Percentiles rank a stretch among this genome's conserved stretches.
Evolutionary conservation across 1,284 basidiomycete genomes (phyloP).

Genomic region (Farysia itapuensis): DNA sequence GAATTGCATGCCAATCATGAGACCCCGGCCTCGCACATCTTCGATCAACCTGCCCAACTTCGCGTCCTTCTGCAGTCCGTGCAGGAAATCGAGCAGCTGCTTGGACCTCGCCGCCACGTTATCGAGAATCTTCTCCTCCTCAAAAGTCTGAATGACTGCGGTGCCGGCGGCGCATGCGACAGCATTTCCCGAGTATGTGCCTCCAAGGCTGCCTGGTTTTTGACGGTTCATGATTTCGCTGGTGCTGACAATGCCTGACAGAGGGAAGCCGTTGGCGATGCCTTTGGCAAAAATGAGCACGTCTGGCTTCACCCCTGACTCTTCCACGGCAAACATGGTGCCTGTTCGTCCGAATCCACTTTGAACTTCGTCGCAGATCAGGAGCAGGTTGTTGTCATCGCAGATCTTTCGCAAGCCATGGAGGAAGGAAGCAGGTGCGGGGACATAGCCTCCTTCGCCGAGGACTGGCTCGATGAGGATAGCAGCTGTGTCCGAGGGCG

Average conservation of each 20-base stretch:
- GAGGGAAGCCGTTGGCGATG: constrained; percentile 88
- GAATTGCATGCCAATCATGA: constrained; percentile 58
- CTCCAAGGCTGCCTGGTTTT: constrained; percentile 76
- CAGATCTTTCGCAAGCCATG: constrained; percentile 78
- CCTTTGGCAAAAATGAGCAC: constrained; percentile 91
- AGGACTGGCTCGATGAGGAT: constrained; percentile 89
- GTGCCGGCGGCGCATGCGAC: constrained; percentile 51
- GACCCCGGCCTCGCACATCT: constrained; percentile 50
- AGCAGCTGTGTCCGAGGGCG: constrained; percentile 83
- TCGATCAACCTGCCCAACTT: constrained; percentile 47
- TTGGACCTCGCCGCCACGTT: constrained; percentile 48
- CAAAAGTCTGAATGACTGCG: constrained; percentile 48
- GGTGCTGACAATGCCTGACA: constrained; percentile 79
- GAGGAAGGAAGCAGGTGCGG: constrained; percentile 79
- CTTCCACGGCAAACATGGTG: constrained; percentile 70
- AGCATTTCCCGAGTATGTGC: constrained; percentile 56
- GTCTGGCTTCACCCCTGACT: constrained; percentile 77
- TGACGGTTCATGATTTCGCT: constrained; percentile 81
- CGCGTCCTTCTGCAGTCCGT: constrained; percentile 21
- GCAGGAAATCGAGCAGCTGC: constrained; percentile 47
- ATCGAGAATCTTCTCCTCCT: constrained; percentile 51
- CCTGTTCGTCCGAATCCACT: constrained; percentile 64
- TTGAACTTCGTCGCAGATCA: constrained; percentile 98
- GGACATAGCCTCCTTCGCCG: constrained; percentile 90
- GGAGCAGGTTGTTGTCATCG: constrained; percentile 80